A percentile compares a stretch with the other conserved stretches of the same genome.
Conservation (phyloP, 495 filamentous ascomycete genomes). For the Cercophora samala region DNA sequence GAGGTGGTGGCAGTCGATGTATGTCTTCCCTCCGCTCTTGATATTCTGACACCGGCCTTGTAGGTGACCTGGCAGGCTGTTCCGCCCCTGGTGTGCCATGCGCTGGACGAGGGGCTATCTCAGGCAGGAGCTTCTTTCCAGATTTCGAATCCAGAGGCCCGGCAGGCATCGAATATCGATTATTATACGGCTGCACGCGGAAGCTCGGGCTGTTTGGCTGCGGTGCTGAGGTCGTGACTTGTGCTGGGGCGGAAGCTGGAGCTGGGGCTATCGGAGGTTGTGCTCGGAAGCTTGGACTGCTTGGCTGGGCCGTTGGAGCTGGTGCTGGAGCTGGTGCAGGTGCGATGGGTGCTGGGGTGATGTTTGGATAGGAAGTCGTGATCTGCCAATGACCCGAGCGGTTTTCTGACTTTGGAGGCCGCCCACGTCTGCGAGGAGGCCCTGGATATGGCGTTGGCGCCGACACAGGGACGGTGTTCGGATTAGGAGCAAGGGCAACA, state of each 20-base stretch:
- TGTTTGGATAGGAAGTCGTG: constrained; percentile 33
- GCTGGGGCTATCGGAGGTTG: constrained; percentile 19
- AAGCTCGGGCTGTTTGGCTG: constrained; percentile 27
- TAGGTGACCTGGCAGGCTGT: constrained; percentile 8
- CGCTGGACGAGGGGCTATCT: constrained; percentile 21
- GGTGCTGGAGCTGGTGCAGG: constrained; percentile 16
- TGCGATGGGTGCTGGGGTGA: constrained; percentile 37
- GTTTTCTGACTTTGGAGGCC: constrained; percentile 29
- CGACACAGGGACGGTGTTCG: constrained; percentile 20
- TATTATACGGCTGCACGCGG: neutral
- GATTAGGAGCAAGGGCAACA: constrained; percentile 23
- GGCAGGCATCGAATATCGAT: neutral
- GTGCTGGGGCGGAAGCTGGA: neutral
- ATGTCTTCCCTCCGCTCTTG: constrained; percentile 19
- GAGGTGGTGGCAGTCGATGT: constrained; percentile 2
- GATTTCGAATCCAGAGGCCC: constrained; percentile 1
- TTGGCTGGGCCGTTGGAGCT: constrained; percentile 21
- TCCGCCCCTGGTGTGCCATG: neutral
- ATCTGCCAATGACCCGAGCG: constrained; percentile 29
- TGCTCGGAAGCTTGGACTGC: constrained; percentile 19
- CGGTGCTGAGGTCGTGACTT: constrained; percentile 7
- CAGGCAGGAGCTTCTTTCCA: constrained; percentile 15
- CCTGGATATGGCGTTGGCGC: constrained; percentile 22
- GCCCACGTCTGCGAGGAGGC: constrained; percentile 30
- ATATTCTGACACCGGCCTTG: constrained; percentile 11